Evolutionary conservation across 106 monocot genomes (phyloP).

Genomic region (Iris macrosiphon): DNA sequence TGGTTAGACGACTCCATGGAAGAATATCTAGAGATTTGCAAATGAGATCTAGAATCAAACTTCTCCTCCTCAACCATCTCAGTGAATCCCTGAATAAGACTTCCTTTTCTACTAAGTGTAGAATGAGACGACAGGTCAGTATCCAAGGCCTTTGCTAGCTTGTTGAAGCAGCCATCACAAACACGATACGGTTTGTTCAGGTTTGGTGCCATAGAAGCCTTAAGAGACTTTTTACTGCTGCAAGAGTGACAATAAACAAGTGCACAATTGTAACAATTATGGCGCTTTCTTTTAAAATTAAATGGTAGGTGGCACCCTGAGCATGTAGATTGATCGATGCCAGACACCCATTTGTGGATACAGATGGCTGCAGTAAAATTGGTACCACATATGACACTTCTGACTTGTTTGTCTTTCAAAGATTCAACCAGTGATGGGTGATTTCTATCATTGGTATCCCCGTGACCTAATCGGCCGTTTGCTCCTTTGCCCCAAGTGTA

Average conservation of each 20-base stretch:
- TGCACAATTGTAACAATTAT: conserved; percentile 98
- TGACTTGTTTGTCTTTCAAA: conserved; percentile 81
- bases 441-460: conserved; percentile 62
- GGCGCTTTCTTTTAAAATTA: conserved; percentile 96
- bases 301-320: conserved; percentile 90
- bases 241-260: conserved; percentile 96
- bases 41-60: conserved; percentile 50
- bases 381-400: conserved; percentile 64
- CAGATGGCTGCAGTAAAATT: conserved; percentile 80
- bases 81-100: conserved; percentile 26
- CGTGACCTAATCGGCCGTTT: conserved; percentile 73
- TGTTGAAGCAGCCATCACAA: conserved; percentile 83
- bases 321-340: conserved; percentile 92
- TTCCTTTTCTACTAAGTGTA: conserved; percentile 43
- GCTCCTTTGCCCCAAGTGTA: conserved; percentile 91
- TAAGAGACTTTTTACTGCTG: conserved; percentile 90
- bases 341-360: conserved; percentile 75
- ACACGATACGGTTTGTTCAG: conserved; percentile 91
- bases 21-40: conserved; percentile 57
- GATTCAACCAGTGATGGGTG: conserved; percentile 61
- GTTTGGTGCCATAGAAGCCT: conserved; percentile 92
- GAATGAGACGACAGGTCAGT: conserved; percentile 45
- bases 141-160: conserved; percentile 61
- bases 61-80: conserved; percentile 71
- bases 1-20: conserved; percentile 86